Conservation (phyloP, 1,284 basidiomycete genomes). For the Ganoderma multipileum region DNA sequence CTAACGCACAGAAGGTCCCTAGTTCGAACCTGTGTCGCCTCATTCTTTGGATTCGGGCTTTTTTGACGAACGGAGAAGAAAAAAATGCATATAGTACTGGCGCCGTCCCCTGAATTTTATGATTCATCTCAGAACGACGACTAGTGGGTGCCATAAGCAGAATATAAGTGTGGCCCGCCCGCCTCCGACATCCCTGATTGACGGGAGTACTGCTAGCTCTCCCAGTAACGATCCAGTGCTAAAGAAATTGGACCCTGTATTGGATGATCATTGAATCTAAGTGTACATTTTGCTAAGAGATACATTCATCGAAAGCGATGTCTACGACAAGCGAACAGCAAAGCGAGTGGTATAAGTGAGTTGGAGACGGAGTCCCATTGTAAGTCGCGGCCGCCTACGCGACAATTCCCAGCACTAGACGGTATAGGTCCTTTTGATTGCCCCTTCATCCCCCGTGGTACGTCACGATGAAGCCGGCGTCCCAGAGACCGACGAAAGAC, state of each 20-base stretch:
- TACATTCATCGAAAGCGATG: neutral
- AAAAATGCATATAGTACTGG: no score
- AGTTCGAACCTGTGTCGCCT: conserved; percentile 47
- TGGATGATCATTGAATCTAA: neutral
- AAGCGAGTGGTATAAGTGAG: neutral
- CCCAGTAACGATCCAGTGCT: no score
- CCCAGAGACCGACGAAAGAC: neutral
- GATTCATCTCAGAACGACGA: no score
- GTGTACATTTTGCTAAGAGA: neutral
- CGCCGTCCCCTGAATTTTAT: no score
- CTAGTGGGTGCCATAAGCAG: no score
- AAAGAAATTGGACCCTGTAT: neutral
- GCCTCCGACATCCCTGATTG: no score
- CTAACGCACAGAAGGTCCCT: conserved; percentile 64
- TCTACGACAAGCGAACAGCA: neutral
- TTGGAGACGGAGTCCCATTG: neutral
- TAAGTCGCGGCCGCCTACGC: neutral
- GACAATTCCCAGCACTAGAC: neutral
- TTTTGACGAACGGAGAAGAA: no score
- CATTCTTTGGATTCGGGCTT: no score
- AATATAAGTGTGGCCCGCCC: no score
- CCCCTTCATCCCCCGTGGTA: neutral
- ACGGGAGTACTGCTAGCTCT: no score
- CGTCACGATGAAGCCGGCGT: neutral
- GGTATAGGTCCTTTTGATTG: neutral